Evolutionary conservation across 2,329 filamentous ascomycete species (phyloP).

Genomic region (Scedosporium boydii): DNA sequence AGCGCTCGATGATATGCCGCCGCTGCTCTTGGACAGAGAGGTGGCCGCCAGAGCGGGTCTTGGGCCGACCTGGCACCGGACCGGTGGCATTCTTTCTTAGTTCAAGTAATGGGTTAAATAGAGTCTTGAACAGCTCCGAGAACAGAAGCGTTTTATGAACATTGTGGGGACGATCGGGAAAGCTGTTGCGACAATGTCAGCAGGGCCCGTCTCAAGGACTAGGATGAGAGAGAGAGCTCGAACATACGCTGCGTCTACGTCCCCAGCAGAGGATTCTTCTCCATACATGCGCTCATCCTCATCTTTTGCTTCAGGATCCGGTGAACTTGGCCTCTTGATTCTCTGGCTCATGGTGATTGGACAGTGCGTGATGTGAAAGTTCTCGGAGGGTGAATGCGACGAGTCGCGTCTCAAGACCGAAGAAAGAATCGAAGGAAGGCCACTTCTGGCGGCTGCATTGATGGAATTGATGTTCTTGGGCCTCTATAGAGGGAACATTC

Average conservation of each 20-base stretch:
- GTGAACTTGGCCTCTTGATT: conserved; percentile 7
- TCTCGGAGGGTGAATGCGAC: neutral
- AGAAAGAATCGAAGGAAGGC: neutral
- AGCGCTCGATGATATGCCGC: conserved; percentile 72
- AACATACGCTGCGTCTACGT: neutral
- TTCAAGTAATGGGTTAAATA: conserved; percentile 75
- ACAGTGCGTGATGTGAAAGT: neutral
- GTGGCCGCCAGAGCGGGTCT: conserved; percentile 49
- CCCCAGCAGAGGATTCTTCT: neutral
- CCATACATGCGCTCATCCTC: conserved; percentile 46
- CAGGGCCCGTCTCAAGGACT: neutral
- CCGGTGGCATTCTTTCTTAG: conserved; percentile 67
- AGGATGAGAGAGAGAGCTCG: neutral
- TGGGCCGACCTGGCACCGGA: conserved; percentile 41
- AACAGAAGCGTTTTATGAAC: conserved; percentile 72
- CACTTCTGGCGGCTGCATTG: neutral
- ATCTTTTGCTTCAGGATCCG: conserved; percentile 30
- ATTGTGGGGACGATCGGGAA: conserved; percentile 75
- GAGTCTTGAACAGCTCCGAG: conserved; percentile 61
- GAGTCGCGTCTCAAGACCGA: neutral
- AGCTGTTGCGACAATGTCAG: conserved; percentile 36
- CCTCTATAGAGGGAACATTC: neutral
- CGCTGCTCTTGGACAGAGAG: conserved; percentile 68
- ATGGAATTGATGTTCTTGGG: neutral
- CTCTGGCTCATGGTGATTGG: conserved; percentile 22